Evolutionary conservation across 148 eudicot genomes (phyloP).

Genomic region (Polygonum maritimum): DNA sequence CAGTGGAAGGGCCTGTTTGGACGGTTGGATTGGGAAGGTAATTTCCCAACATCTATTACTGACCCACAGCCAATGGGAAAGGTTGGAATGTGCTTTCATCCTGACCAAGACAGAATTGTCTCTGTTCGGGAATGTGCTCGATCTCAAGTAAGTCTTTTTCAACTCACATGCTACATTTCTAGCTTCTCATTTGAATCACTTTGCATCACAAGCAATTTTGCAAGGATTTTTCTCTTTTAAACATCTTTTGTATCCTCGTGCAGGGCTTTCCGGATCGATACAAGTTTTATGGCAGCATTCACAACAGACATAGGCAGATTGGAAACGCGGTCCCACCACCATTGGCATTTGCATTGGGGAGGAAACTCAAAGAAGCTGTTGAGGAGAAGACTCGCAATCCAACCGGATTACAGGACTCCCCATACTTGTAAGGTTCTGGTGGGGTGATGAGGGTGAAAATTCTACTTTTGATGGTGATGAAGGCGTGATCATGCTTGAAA

Average conservation of each 20-base stretch:
- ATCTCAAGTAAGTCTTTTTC: slow-evolving; percentile 53
- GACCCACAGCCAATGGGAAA: slow-evolving; percentile 99
- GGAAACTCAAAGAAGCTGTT: slow-evolving; percentile 84
- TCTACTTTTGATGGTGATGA: neutral
- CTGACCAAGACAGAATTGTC: slow-evolving; percentile 87
- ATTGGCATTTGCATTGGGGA: slow-evolving; percentile 80
- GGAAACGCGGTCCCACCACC: slow-evolving; percentile 99
- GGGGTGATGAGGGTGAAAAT: neutral
- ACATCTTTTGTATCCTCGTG: slow-evolving; percentile 2
- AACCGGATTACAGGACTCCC: slow-evolving; percentile 5
- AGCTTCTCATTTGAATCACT: neutral
- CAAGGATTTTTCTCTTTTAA: neutral
- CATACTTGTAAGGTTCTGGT: neutral
- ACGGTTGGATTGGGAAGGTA: slow-evolving; percentile 98
- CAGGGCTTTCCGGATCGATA: slow-evolving; percentile 92
- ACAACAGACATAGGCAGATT: slow-evolving; percentile 80
- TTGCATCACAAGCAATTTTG: neutral
- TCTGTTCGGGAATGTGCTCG: slow-evolving; percentile 98
- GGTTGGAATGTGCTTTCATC: slow-evolving; percentile 99
- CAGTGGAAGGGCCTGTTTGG: slow-evolving; percentile 98
- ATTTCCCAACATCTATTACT: slow-evolving; percentile 89
- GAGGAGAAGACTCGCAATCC: slow-evolving; percentile 27
- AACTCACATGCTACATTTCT: neutral
- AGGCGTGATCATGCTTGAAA: neutral
- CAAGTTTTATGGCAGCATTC: slow-evolving; percentile 67